A percentile compares a stretch with the other conserved stretches of the same genome.
Evolutionary conservation across 2,329 filamentous ascomycete genomes (phyloP).

Genomic region (Colletotrichum tamarilloi): DNA sequence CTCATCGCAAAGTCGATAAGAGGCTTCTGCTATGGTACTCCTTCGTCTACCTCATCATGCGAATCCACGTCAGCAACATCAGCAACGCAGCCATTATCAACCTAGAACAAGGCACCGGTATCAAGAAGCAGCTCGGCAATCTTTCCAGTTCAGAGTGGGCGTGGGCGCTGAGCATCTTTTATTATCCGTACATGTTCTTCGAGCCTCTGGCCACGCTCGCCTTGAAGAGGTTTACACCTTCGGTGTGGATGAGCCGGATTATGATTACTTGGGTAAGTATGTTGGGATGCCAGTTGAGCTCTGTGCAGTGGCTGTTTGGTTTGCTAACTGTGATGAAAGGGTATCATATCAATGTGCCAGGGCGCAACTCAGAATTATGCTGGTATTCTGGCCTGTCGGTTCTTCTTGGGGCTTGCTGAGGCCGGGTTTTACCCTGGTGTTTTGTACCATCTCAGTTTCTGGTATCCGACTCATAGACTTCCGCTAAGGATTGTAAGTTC

Average conservation of each 20-base stretch:
- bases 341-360: constrained; percentile 40
- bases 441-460: constrained; percentile 44
- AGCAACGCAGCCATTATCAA: constrained; percentile 43
- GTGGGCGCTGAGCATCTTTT: constrained; percentile 41
- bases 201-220: constrained; percentile 40
- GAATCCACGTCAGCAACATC: constrained; percentile 41
- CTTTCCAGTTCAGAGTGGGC: constrained; percentile 41
- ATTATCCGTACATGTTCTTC: constrained; percentile 42
- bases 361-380: constrained; percentile 39
- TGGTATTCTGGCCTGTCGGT: constrained; percentile 41
- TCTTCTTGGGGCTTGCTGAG: constrained; percentile 42
- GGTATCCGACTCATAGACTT: constrained; percentile 46
- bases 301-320: not conserved
- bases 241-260: constrained; percentile 41
- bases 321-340: constrained; percentile 6
- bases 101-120: constrained; percentile 42
- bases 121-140: constrained; percentile 39
- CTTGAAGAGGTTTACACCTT: constrained; percentile 39
- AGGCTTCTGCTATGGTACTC: constrained; percentile 40
- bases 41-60: constrained; percentile 41
- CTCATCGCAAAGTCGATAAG: constrained; percentile 40
- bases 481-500: constrained; percentile 43
- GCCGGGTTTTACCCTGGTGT: constrained; percentile 45
- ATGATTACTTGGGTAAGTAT: constrained; percentile 41
- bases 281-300: not conserved